Base-by-base conservation (phyloP, 2,329 filamentous ascomycete species). In the Pseudonectria foliicola region DNA sequence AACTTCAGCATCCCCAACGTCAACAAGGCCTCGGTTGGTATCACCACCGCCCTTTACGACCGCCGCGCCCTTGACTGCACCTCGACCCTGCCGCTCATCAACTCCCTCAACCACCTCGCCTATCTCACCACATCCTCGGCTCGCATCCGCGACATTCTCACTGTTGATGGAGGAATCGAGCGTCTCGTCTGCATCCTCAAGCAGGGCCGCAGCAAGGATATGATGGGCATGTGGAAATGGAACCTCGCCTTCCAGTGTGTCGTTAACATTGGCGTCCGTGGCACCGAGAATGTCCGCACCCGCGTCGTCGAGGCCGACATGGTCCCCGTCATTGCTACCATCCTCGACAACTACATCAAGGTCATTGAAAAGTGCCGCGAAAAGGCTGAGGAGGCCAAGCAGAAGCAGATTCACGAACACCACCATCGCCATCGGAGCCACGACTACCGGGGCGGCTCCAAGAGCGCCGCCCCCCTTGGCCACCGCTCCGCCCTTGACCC, bases 161-260 rank as follows among this genome's bases (percentile, higher is more conserved):
- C 90, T 38, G 87, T 98, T 66, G 92, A 98, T 83, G 92, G 92
- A 63, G 92, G 92, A 43, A 92, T 98, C 61, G 92, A 98, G 68
- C 73, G 90, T 46, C 71, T 98, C 50, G 86, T 98, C 59, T 95
- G 88, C 74, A 95, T 98, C 56, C 77, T 98, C 61, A 98, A 98
- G 65, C 87, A 95, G 64, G 92, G 92, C 44, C 77, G 92, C 57
- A 95, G 86, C 66, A 93, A 89, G 64, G 90, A 98, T 60, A 83
- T 95, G 80, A 95, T 96, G 90, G 90, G 95, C 61, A 95, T 95
- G 85, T 98, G 92, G 92, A 96, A 96, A 66, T 98, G 92, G 92
- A 98, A 95, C 57, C 74, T 98, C 44, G 92, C 92, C 34, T 98
- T 98, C 62, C 92, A 96, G 64, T 98, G 92, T 61, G 89, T 96